Percentiles rank a stretch among this genome's conserved stretches.
These are phyloP conservation scores for Candolleomyces aberdarensis DNA, from an alignment of 768 basidiomycete species.

Conservation along the genomic window DNA sequence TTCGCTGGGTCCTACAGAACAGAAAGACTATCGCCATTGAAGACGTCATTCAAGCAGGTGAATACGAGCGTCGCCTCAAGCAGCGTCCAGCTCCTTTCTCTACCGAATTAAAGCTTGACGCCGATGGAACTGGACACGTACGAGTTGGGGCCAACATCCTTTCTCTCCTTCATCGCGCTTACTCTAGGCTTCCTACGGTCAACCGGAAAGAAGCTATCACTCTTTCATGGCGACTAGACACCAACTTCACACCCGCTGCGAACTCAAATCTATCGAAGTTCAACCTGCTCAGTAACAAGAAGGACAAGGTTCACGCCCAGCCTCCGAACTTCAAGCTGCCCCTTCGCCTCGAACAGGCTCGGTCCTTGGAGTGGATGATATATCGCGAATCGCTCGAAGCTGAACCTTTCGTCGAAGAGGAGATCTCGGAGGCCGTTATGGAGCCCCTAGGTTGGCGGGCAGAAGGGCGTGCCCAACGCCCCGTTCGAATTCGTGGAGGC, in stretches of 20 bases:
- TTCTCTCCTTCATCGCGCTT: slow-evolving; percentile 83
- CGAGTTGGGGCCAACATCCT: slow-evolving; percentile 87
- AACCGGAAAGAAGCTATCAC: slow-evolving; percentile 44
- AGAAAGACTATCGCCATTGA: slow-evolving; percentile 72
- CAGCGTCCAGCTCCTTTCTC: slow-evolving; percentile 82
- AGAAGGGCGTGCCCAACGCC: slow-evolving; percentile 84
- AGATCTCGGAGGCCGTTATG: slow-evolving; percentile 87
- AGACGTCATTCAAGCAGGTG: slow-evolving; percentile 81
- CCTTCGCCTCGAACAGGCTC: slow-evolving; percentile 82
- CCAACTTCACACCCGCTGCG: slow-evolving; percentile 68
- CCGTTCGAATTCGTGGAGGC: slow-evolving; percentile 76
- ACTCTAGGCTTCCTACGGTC: slow-evolving; percentile 69
- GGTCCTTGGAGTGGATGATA: slow-evolving; percentile 93
- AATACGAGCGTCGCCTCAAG: slow-evolving; percentile 87
- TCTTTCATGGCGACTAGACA: slow-evolving; percentile 80
- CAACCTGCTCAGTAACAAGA: slow-evolving; percentile 69
- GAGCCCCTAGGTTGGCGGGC: slow-evolving; percentile 90
- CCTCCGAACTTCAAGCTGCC: slow-evolving; percentile 75
- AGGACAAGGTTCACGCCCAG: slow-evolving; percentile 66
- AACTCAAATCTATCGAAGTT: slow-evolving; percentile 62
- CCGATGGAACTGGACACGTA: slow-evolving; percentile 62
- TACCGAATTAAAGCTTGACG: slow-evolving; percentile 71
- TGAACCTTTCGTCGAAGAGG: slow-evolving; percentile 85
- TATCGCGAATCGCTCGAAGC: slow-evolving; percentile 63
- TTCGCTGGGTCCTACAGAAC: slow-evolving; percentile 67